Conservation (phyloP, 805 yeast species). For the Saccharomycopsis sp. region DNA sequence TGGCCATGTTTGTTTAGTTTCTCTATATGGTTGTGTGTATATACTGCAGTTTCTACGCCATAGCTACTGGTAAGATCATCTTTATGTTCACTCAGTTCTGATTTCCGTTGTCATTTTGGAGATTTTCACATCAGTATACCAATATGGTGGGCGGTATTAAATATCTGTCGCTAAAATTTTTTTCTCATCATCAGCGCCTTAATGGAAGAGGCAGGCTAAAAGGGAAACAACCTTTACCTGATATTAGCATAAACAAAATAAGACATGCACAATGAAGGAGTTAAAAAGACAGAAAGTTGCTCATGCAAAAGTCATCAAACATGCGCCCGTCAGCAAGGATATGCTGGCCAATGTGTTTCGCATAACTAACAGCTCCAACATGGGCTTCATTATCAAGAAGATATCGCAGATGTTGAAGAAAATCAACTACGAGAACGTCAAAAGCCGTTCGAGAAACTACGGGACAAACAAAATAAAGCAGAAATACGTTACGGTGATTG, state of each 20-base stretch:
- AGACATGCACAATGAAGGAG: background rate
- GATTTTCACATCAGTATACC: background rate
- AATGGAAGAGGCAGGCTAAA: background rate
- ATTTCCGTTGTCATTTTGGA: background rate
- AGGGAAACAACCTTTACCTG: no score
- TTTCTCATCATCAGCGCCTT: no score
- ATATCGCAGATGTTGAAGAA: conserved; percentile 43
- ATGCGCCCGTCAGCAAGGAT: background rate
- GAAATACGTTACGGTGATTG: conserved; percentile 50
- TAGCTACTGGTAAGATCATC: no score
- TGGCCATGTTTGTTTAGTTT: background rate
- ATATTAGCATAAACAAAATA: background rate
- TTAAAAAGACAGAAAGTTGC: background rate
- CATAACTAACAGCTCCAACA: background rate
- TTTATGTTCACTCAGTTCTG: background rate
- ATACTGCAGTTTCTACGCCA: no score
- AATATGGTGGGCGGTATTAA: background rate
- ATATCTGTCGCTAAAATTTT: background rate
- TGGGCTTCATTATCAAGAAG: conserved; percentile 40
- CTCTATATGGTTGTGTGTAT: background rate
- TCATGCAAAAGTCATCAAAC: background rate
- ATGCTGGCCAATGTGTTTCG: background rate
- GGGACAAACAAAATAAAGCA: conserved; percentile 24
- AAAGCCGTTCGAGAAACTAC: conserved; percentile 33
- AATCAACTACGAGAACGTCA: conserved; percentile 29